Conservation (phyloP, 108 stramenopile genomes). For the Fragilariopsis cylindrus region DNA sequence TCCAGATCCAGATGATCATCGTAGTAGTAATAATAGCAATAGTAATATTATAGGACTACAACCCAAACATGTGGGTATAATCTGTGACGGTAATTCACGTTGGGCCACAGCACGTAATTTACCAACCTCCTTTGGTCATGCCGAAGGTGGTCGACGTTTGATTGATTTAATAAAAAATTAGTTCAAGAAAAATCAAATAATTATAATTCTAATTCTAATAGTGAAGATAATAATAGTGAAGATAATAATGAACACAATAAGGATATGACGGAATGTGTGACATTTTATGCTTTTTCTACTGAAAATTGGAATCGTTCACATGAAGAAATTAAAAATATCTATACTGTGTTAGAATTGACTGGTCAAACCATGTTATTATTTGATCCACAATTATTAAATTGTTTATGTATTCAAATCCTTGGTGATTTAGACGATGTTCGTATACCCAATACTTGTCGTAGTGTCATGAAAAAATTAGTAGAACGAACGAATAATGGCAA, state of each 20-base stretch:
- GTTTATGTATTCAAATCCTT: constrained; percentile 52
- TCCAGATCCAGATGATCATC: too few relatives aligned
- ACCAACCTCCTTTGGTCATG: constrained; percentile 51
- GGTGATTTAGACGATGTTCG: constrained; percentile 74
- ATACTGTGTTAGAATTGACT: constrained; percentile 57
- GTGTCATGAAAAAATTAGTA: constrained; percentile 31
- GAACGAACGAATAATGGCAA: background rate
- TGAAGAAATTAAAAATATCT: constrained; percentile 63
- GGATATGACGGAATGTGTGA: constrained; percentile 41
- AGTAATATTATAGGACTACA: background rate
- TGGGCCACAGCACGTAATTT: constrained; percentile 58
- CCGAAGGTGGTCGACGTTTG: constrained; percentile 58
- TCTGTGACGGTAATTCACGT: constrained; percentile 83
- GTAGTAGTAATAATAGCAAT: too few relatives aligned
- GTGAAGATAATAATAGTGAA: too few relatives aligned
- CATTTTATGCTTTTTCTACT: constrained; percentile 91
- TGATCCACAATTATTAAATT: background rate
- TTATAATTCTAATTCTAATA: too few relatives aligned
- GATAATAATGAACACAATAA: too few relatives aligned
- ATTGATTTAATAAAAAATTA: constrained; percentile 39
- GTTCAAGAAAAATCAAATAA: background rate
- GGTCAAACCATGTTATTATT: constrained; percentile 7
- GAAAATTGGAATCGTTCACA: constrained; percentile 85
- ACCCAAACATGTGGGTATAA: constrained; percentile 74
- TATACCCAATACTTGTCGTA: constrained; percentile 53